These are phyloP conservation scores for Striga asiatica DNA, from an alignment of 257 asterid species.

Conservation along the genomic window DNA sequence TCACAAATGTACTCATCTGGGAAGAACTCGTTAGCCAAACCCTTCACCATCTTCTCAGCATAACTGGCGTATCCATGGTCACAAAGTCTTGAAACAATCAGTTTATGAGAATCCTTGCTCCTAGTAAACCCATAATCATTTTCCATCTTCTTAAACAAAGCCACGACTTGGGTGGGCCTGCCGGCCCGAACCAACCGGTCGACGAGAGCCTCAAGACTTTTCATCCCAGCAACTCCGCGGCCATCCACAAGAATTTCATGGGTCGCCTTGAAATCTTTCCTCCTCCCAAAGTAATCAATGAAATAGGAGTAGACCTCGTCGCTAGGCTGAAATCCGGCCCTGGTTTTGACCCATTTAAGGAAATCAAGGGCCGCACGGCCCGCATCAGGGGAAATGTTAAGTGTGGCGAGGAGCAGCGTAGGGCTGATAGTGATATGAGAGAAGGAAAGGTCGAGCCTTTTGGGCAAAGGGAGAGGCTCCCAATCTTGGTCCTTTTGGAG, in stretches of 20 bases:
- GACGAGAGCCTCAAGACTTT: conserved; percentile 49
- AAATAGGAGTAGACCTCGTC: conserved; percentile 57
- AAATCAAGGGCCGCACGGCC: conserved; percentile 59
- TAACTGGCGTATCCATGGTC: conserved; percentile 60
- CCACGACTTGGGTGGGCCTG: conserved; percentile 48
- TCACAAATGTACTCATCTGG: conserved; percentile 81
- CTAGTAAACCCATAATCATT: conserved; percentile 53
- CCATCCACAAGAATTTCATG: conserved; percentile 57
- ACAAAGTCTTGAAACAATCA: conserved; percentile 55
- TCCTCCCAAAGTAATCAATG: conserved; percentile 73
- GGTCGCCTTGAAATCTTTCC: conserved; percentile 81
- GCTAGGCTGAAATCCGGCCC: conserved; percentile 33
- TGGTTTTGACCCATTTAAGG: conserved; percentile 58
- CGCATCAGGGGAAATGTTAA: conserved; percentile 62
- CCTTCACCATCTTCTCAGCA: conserved; percentile 90
- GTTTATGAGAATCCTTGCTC: conserved; percentile 44
- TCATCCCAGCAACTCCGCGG: conserved; percentile 37
- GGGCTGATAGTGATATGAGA: conserved; percentile 49
- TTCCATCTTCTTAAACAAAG: conserved; percentile 68
- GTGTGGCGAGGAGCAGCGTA: conserved; percentile 34
- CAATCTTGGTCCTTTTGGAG: conserved; percentile 41
- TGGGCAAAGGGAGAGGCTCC: conserved; percentile 50
- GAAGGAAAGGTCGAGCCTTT: conserved; percentile 74
- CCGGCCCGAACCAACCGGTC: conserved; percentile 86
- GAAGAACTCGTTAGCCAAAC: conserved; percentile 71